Evolutionary conservation across 805 yeast genomes (phyloP).

Genomic region (Jamesozyma lodderae): DNA sequence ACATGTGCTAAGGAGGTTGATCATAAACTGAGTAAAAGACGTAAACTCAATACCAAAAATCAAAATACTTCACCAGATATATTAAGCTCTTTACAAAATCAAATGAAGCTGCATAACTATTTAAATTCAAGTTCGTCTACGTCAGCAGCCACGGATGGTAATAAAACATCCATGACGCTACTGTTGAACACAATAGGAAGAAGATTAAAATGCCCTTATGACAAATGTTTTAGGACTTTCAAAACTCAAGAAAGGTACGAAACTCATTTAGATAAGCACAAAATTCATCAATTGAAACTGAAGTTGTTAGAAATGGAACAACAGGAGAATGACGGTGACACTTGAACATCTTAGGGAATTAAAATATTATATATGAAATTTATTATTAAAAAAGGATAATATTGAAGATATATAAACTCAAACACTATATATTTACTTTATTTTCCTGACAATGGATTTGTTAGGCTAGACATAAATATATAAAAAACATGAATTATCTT

Average conservation of each 20-base stretch:
- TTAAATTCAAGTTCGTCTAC: slow-evolving; percentile 3
- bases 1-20: no score
- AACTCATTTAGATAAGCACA: slow-evolving; percentile 28
- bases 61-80: slow-evolving; percentile 15
- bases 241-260: slow-evolving; percentile 31
- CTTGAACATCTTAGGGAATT: no score
- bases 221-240: slow-evolving; percentile 46
- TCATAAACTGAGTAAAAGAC: neutral
- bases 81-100: slow-evolving; percentile 8
- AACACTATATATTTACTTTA: no score
- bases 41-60: slow-evolving; percentile 1
- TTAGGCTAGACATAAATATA: no score
- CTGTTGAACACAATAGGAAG: slow-evolving; percentile 30
- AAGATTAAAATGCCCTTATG: slow-evolving; percentile 40
- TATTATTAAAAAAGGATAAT: no score
- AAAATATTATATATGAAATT: no score
- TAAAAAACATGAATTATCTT: no score
- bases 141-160: slow-evolving; percentile 5
- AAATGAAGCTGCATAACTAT: slow-evolving; percentile 21
- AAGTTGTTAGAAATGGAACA: slow-evolving; percentile 11
- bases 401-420: neutral
- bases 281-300: slow-evolving; percentile 27
- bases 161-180: slow-evolving; percentile 21
- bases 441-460: no score
- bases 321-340: no score